A percentile compares a stretch with the other conserved stretches of the same genome.
Conservation (phyloP, 2,329 filamentous ascomycete species). For the Ophiostoma triangulosporum region DNA sequence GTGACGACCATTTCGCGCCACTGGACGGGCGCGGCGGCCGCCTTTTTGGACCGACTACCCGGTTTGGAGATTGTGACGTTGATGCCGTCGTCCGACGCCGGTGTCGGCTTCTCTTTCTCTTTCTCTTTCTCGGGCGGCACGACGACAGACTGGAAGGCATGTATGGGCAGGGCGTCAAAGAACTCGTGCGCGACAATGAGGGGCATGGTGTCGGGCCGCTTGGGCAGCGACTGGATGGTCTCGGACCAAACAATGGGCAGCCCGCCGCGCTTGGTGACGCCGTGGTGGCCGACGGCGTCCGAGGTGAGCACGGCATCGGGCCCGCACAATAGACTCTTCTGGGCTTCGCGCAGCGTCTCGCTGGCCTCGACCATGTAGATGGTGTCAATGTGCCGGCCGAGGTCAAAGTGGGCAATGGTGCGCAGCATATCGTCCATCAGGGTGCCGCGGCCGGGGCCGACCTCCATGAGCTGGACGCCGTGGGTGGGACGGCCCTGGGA, state of each 20-base stretch:
- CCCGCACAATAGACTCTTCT: slow-evolving; percentile 73
- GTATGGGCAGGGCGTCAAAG: slow-evolving; percentile 94
- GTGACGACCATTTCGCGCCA: slow-evolving; percentile 78
- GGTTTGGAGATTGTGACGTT: slow-evolving; percentile 18
- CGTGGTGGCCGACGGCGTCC: slow-evolving; percentile 59
- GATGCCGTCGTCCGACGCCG: slow-evolving; percentile 23
- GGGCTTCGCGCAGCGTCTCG: slow-evolving; percentile 57
- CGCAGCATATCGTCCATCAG: slow-evolving; percentile 94
- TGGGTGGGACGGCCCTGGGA: slow-evolving; percentile 62
- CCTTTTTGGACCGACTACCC: background rate
- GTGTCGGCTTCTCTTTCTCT: slow-evolving; percentile 20
- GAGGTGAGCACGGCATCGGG: slow-evolving; percentile 52
- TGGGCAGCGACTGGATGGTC: slow-evolving; percentile 69
- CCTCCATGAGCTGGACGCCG: slow-evolving; percentile 80
- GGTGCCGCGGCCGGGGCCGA: slow-evolving; percentile 86
- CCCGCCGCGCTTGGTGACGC: slow-evolving; percentile 59
- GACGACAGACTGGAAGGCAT: slow-evolving; percentile 72
- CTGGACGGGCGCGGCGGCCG: slow-evolving; percentile 30
- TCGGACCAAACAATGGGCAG: slow-evolving; percentile 83
- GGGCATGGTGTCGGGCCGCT: slow-evolving; percentile 56
- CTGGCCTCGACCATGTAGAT: slow-evolving; percentile 96
- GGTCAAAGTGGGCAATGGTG: slow-evolving; percentile 72
- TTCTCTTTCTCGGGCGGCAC: too few relatives aligned
- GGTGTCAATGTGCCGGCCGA: slow-evolving; percentile 65
- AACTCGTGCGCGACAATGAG: slow-evolving; percentile 97